phyloP scores from a whole-genome alignment of 2,329 filamentous ascomycete species.

The Apiospora hydei region DNA sequence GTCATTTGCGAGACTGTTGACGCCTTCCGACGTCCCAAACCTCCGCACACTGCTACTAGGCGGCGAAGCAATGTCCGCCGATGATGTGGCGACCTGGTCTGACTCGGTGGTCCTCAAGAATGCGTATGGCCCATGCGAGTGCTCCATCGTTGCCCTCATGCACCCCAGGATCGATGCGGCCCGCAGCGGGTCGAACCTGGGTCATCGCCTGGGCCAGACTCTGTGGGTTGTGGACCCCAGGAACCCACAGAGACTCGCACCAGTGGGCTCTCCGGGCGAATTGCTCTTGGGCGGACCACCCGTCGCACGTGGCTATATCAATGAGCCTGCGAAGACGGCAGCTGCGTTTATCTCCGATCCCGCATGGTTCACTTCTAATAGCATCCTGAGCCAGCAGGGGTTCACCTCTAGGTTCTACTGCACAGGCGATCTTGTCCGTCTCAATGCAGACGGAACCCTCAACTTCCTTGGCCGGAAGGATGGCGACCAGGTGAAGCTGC shows the following conservation, averaged over 20 bases:
- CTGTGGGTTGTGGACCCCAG: conserved; percentile 30
- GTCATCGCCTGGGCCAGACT: conserved; percentile 24
- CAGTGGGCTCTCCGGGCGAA: conserved; percentile 32
- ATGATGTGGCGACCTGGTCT: conserved; percentile 23
- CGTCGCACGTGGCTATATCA: conserved; percentile 49
- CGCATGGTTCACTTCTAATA: conserved; percentile 17
- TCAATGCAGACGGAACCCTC: conserved; percentile 39
- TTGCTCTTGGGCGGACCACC: conserved; percentile 39
- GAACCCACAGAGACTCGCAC: conserved; percentile 30
- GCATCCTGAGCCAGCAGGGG: background rate
- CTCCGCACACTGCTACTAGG: background rate
- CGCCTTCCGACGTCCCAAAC: background rate
- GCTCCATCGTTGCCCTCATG: conserved; percentile 16
- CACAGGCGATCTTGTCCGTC: conserved; percentile 44
- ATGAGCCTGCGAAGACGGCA: conserved; percentile 47
- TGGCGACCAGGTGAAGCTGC: conserved; percentile 53
- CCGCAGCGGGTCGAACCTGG: conserved; percentile 21
- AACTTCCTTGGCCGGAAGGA: conserved; percentile 52
- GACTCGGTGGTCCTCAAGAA: conserved; percentile 24
- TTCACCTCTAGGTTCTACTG: conserved; percentile 36
- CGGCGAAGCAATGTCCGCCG: conserved; percentile 21
- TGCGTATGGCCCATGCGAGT: conserved; percentile 27
- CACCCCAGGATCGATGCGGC: conserved; percentile 20
- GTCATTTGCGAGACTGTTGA: background rate
- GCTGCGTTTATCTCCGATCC: conserved; percentile 48